phyloP scores from a whole-genome alignment of 78 protist species.

The Trichosphaerium sp. region DNA sequence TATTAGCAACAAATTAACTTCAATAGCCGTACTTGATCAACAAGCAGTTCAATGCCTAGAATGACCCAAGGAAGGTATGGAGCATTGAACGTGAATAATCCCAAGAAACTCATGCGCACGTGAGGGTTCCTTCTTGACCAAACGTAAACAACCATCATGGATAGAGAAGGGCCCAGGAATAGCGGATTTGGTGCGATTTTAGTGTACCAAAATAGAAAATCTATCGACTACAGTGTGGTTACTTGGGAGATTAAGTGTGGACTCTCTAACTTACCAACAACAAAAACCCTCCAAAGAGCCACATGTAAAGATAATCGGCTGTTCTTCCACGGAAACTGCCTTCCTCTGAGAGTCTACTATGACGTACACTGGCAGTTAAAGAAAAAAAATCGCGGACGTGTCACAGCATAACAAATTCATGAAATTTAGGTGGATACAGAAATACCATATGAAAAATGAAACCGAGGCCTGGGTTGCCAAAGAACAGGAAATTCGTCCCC shows the following conservation, averaged over 20 bases:
- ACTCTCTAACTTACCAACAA: conserved; percentile 20
- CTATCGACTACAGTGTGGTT: conserved; percentile 1
- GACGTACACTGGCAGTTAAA: conserved; percentile 51
- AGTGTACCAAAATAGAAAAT: conserved; percentile 24
- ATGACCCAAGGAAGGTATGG: conserved; percentile 55
- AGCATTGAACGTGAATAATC: conserved; percentile 48
- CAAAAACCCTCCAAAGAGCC: conserved; percentile 26
- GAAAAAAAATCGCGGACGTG: no score
- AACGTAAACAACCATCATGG: conserved; percentile 51
- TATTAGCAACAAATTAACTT: no score
- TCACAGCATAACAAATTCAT: not conserved
- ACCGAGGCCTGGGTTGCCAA: conserved; percentile 21
- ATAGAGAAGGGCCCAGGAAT: conserved; percentile 39
- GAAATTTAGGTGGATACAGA: conserved; percentile 9
- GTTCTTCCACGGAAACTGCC: conserved; percentile 52
- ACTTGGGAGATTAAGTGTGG: not conserved
- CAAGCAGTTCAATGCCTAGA: conserved; percentile 18
- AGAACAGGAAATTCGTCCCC: conserved; percentile 36
- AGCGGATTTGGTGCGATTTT: conserved; percentile 11
- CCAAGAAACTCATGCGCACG: conserved; percentile 34
- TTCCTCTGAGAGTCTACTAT: conserved; percentile 37
- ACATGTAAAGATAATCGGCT: conserved; percentile 48
- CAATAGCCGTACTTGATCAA: no score
- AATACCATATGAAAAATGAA: conserved; percentile 51
- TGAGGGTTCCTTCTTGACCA: conserved; percentile 51